Base-by-base conservation (phyloP, 768 basidiomycete genomes). In the Lactarius sanguifluus region DNA sequence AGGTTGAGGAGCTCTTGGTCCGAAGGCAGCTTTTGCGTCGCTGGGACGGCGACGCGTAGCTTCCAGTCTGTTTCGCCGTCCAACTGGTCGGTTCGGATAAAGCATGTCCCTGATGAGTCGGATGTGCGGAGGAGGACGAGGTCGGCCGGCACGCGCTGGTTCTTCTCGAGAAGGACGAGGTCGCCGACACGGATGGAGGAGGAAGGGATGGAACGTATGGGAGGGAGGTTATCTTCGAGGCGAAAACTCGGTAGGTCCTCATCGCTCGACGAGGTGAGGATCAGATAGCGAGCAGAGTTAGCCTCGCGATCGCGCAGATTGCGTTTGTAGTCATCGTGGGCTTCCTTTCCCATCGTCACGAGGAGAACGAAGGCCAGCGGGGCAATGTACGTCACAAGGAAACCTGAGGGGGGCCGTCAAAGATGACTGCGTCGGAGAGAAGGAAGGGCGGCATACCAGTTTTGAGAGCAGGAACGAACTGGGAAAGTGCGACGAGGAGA, bases 61-160 rank as follows among this genome's bases (percentile, higher is more conserved):
- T 99, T 99, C 97, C 97, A 98, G 73, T 99, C 97, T 4, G 97
- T 99, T 78, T 99, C 97, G 52, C 97, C 97, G 70, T 99, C 97
- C 34, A 99, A 82, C 74, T 98, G 97, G 77, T 99, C 97, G 2
- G 96, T 99, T 12, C 97, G 85, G 68, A 99, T 93, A 76, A 98
- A 99, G 75, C 96, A 98, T 2, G 95, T 95, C 2, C 97, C 97
- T 30, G 90, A 89, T 3, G 86, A 78, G 72, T 99, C 96, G 4
- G 88, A 89, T 0, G 97, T 98, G 52, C 88, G 85, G 12, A 99
- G 81, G 12, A 99, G 81, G 12, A 98, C 85, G 72, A 98, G 82
- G 74, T 99, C 97, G 5, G 97, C 92, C 0, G 97, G 97, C 1
- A 99, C 94, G 32, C 97, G 85, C 73, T 98, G 93, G 73, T 99